Evolutionary conservation across 1,284 basidiomycete species (phyloP).

Genomic region (Phlebopus sp.): DNA sequence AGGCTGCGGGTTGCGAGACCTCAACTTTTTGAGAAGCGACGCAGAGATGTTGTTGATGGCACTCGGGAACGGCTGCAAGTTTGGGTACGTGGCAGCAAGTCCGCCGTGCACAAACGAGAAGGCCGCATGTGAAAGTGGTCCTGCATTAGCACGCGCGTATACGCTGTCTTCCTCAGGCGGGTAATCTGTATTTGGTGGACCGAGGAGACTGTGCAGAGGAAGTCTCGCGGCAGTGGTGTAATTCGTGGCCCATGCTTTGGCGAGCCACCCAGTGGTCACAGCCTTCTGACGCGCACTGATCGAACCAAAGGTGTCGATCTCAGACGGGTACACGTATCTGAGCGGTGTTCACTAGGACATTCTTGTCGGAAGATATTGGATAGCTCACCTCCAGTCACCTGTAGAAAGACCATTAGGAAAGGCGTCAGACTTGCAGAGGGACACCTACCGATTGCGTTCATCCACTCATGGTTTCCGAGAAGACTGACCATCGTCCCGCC

Average conservation of each 20-base stretch:
- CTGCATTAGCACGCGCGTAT: conserved; percentile 37
- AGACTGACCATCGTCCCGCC: conserved; percentile 77
- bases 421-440: background rate
- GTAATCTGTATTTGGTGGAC: conserved; percentile 70
- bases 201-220: conserved; percentile 69
- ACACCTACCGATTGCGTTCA: conserved; percentile 78
- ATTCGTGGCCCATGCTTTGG: conserved; percentile 80
- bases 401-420: conserved; percentile 10
- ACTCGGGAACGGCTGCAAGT: conserved; percentile 76
- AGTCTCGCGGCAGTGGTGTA: conserved; percentile 83
- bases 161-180: conserved; percentile 39
- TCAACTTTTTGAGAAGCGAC: conserved; percentile 64
- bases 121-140: conserved; percentile 68
- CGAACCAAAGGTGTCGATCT: conserved; percentile 80
- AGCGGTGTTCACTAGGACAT: conserved; percentile 5
- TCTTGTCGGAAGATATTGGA: background rate
- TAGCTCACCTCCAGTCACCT: conserved; percentile 80
- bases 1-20: conserved; percentile 56
- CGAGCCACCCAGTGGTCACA: conserved; percentile 74
- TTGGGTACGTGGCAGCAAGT: conserved; percentile 68
- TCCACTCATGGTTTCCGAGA: conserved; percentile 89
- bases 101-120: conserved; percentile 89
- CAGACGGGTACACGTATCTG: conserved; percentile 80
- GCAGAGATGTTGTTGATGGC: conserved; percentile 73
- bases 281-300: conserved; percentile 67